Percentiles rank a stretch among this genome's conserved stretches.
Evolutionary conservation across 2,329 filamentous ascomycete genomes (phyloP).

Genomic region (Graphium sp.): DNA sequence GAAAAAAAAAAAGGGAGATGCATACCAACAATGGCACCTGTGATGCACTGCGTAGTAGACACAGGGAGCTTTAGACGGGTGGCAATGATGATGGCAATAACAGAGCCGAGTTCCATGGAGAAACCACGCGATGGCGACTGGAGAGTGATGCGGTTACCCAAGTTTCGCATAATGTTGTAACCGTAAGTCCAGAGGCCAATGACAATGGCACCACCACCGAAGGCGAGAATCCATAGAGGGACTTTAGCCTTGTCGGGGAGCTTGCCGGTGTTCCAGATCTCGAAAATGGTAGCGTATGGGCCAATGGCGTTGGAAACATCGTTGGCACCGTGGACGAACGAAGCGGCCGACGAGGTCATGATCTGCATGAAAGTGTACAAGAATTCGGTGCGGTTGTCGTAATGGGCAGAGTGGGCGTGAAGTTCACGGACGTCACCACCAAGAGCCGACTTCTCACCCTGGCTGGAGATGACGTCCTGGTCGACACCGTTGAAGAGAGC

Average conservation of each 20-base stretch:
- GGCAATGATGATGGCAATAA: slow-evolving; percentile 45
- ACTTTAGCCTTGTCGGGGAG: slow-evolving; percentile 28
- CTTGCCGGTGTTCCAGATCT: slow-evolving; percentile 35
- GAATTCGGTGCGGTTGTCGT: slow-evolving; percentile 53
- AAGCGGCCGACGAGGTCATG: slow-evolving; percentile 52
- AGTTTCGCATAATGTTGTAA: slow-evolving; percentile 47
- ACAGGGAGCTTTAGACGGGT: slow-evolving; percentile 45
- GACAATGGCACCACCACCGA: slow-evolving; percentile 32
- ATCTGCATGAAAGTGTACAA: slow-evolving; percentile 50
- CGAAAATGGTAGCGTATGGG: slow-evolving; percentile 45
- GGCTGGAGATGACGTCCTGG: slow-evolving; percentile 68
- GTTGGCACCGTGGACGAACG: slow-evolving; percentile 61
- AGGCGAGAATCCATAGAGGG: slow-evolving; percentile 41
- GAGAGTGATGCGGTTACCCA: slow-evolving; percentile 46
- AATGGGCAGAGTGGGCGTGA: slow-evolving; percentile 43
- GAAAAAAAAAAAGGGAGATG: too few species aligned
- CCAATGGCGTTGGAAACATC: slow-evolving; percentile 51
- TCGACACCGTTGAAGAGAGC: slow-evolving; percentile 55
- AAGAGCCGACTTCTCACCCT: slow-evolving; percentile 36
- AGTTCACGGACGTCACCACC: slow-evolving; percentile 22
- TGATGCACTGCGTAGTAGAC: slow-evolving; percentile 49
- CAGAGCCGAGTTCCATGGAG: slow-evolving; percentile 43
- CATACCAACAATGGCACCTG: slow-evolving; percentile 44
- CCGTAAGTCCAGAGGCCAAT: slow-evolving; percentile 43
- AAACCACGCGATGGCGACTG: slow-evolving; percentile 43